These are phyloP conservation scores for Gaeumannomyces tritici DNA, from an alignment of 2,329 filamentous ascomycete genomes.

Conservation along the genomic window DNA sequence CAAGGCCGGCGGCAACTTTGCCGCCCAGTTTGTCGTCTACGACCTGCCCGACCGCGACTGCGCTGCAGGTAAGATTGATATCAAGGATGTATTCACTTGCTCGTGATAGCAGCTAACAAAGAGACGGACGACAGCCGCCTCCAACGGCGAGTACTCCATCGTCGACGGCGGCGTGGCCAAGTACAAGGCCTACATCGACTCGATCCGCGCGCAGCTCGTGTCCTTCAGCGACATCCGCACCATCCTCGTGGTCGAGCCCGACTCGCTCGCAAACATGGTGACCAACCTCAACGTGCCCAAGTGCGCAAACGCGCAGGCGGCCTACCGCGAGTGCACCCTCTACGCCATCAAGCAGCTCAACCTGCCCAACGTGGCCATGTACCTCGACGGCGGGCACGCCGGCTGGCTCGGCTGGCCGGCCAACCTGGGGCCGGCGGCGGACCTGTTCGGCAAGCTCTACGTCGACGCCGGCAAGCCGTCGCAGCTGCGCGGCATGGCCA, in stretches of 20 bases:
- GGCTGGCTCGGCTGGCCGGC: conserved; percentile 50
- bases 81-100: too few species aligned
- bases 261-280: conserved; percentile 49
- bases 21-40: conserved; percentile 44
- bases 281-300: conserved; percentile 43
- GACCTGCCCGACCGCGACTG: conserved; percentile 51
- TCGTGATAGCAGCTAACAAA: too few species aligned
- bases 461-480: conserved; percentile 37
- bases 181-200: conserved; percentile 47
- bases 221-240: conserved; percentile 30
- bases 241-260: conserved; percentile 42
- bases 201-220: conserved; percentile 30
- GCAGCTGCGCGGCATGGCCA: conserved; percentile 42
- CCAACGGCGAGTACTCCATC: conserved; percentile 45
- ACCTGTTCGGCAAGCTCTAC: conserved; percentile 37
- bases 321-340: conserved; percentile 38
- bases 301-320: conserved; percentile 34
- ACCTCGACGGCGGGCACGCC: conserved; percentile 47
- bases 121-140: too few species aligned
- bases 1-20: conserved; percentile 28
- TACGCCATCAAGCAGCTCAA: conserved; percentile 43
- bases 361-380: conserved; percentile 47
- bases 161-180: conserved; percentile 39
- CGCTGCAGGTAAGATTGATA: conserved; percentile 29
- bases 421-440: conserved; percentile 38